Conservation (phyloP, 768 basidiomycete genomes). For the Xerocomellus chrysenteron region DNA sequence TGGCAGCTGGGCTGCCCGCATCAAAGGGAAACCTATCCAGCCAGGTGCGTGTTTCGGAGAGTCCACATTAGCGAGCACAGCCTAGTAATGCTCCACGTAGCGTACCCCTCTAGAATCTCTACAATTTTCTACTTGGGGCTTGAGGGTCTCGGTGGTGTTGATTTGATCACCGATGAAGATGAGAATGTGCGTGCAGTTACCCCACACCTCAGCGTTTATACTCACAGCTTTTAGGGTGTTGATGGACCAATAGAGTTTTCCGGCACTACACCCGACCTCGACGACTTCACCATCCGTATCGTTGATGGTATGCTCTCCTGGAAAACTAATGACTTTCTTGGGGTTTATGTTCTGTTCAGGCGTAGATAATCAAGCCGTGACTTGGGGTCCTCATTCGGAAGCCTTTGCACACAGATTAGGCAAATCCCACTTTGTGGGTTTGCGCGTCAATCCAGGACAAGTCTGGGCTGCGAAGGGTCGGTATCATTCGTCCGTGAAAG, state of each 20-base stretch:
- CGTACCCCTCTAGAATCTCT: constrained; percentile 61
- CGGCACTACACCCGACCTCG: constrained; percentile 76
- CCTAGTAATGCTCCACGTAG: constrained; percentile 24
- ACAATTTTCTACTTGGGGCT: constrained; percentile 85
- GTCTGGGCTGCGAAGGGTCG: constrained; percentile 88
- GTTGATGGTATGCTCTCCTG: constrained; percentile 57
- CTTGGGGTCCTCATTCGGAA: constrained; percentile 53
- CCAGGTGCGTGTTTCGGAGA: constrained; percentile 39
- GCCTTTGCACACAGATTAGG: constrained; percentile 62
- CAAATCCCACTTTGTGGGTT: constrained; percentile 69
- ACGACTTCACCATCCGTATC: constrained; percentile 78
- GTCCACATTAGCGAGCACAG: constrained; percentile 20
- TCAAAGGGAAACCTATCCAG: constrained; percentile 78
- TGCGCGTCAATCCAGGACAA: constrained; percentile 55
- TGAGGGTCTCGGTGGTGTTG: constrained; percentile 81
- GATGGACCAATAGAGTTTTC: constrained; percentile 65
- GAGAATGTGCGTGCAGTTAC: constrained; percentile 56
- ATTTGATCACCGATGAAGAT: constrained; percentile 74
- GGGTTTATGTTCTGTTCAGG: constrained; percentile 40
- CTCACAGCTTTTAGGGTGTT: constrained; percentile 56
- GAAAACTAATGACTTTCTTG: not conserved
- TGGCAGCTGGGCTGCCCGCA: constrained; percentile 85
- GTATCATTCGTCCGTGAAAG: not conserved
- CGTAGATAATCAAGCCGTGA: constrained; percentile 53
- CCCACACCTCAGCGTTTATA: not conserved